These are phyloP conservation scores for Limonium bicolor DNA, from an alignment of 148 eudicot genomes.

Conservation along the genomic window DNA sequence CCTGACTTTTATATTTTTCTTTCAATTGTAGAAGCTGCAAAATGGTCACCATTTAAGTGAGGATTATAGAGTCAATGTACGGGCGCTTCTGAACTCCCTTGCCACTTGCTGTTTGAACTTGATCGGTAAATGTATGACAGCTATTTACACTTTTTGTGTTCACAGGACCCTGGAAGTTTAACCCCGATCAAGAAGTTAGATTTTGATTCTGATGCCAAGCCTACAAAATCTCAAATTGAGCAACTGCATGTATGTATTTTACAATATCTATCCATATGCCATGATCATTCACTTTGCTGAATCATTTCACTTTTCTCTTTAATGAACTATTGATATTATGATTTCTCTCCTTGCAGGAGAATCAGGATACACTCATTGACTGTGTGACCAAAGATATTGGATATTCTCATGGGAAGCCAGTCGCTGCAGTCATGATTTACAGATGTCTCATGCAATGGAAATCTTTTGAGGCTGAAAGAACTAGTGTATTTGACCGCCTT, in stretches of 20 bases:
- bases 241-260: slow-evolving; percentile 67
- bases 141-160: neutral
- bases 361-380: slow-evolving; percentile 63
- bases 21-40: slow-evolving; percentile 37
- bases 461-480: slow-evolving; percentile 96
- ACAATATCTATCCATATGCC: no score
- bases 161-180: slow-evolving; percentile 49
- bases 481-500: slow-evolving; percentile 95
- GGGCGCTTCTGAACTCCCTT: slow-evolving; percentile 6
- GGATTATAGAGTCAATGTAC: slow-evolving; percentile 31
- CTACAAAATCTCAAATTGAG: slow-evolving; percentile 38
- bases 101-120: neutral
- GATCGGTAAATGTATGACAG: no score
- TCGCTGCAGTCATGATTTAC: slow-evolving; percentile 87
- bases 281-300: no score
- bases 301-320: no score
- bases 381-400: slow-evolving; percentile 77
- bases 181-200: slow-evolving; percentile 47
- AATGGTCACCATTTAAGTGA: slow-evolving; percentile 54
- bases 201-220: slow-evolving; percentile 50
- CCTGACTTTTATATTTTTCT: neutral
- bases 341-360: slow-evolving; percentile 52
- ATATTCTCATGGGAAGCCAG: slow-evolving; percentile 89
- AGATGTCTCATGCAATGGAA: slow-evolving; percentile 96
- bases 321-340: no score